These are phyloP conservation scores for Drechslerella dactyloides DNA, from an alignment of 2,329 filamentous ascomycete species.

Conservation along the genomic window DNA sequence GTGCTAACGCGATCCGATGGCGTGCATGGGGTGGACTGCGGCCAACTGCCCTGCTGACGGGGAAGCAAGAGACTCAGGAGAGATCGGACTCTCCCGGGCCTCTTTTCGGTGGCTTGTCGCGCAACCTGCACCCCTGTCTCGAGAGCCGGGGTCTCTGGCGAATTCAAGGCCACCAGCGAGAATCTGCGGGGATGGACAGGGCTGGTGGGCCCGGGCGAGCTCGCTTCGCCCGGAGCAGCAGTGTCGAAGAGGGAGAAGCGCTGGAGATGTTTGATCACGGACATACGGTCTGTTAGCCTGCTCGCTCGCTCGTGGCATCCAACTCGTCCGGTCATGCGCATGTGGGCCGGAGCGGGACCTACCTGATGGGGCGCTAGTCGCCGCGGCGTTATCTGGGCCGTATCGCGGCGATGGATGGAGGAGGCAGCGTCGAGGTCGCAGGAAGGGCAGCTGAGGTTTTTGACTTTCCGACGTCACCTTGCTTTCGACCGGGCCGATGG, in stretches of 20 bases:
- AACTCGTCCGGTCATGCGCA: not conserved
- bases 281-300: too few species aligned
- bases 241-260: not conserved
- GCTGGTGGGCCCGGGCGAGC: not conserved
- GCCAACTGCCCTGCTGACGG: not conserved
- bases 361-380: not conserved
- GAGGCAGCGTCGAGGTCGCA: not conserved
- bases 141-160: not conserved
- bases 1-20: conserved; percentile 1
- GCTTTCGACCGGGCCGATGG: too few species aligned
- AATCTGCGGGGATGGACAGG: not conserved
- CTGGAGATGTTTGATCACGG: too few species aligned
- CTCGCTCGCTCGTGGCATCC: not conserved
- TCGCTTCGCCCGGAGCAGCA: not conserved
- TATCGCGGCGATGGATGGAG: not conserved
- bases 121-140: not conserved
- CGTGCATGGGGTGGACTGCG: not conserved
- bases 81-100: not conserved
- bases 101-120: not conserved
- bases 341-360: not conserved
- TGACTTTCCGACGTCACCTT: too few species aligned
- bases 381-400: not conserved
- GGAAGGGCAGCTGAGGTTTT: too few species aligned
- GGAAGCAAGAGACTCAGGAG: not conserved
- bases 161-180: not conserved